These are phyloP conservation scores for Silene conica DNA, from an alignment of 148 eudicot genomes.

Conservation along the genomic window DNA sequence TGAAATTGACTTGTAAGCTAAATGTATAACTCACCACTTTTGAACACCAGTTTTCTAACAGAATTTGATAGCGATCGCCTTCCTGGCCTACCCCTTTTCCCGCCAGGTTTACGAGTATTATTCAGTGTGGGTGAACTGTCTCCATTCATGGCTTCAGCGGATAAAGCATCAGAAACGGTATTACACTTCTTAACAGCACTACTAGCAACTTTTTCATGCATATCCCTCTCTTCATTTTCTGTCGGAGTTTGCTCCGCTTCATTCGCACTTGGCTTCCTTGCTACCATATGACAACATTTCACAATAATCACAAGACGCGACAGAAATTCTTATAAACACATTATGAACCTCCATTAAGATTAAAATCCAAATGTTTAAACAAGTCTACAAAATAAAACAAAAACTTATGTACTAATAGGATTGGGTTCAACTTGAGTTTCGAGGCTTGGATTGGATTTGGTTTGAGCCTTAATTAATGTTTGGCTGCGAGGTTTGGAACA, in stretches of 20 bases:
- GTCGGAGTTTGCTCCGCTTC: conserved; percentile 1
- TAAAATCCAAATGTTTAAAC: too few relatives aligned
- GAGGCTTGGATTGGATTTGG: too few relatives aligned
- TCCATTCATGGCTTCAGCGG: conserved; percentile 3
- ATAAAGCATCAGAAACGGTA: neutral
- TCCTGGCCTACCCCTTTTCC: conserved; percentile 7
- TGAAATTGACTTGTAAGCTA: neutral
- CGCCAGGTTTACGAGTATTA: conserved; percentile 5
- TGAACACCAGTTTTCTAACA: neutral
- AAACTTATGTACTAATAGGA: too few relatives aligned
- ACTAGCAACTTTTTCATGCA: neutral
- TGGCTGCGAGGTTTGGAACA: too few relatives aligned
- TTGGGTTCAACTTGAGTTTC: too few relatives aligned
- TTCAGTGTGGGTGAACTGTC: neutral
- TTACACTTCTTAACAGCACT: neutral
- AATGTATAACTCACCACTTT: conserved; percentile 17
- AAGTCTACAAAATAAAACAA: too few relatives aligned
- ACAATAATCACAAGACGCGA: neutral
- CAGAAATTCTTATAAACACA: neutral
- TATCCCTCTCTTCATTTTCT: neutral
- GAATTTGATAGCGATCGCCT: conserved; percentile 9
- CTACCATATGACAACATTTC: neutral
- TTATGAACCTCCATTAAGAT: too few relatives aligned
- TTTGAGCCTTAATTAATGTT: too few relatives aligned
- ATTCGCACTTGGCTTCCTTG: conserved; percentile 7